phyloP scores from a whole-genome alignment of 768 basidiomycete genomes.

The Leccinum pellstonianum region DNA sequence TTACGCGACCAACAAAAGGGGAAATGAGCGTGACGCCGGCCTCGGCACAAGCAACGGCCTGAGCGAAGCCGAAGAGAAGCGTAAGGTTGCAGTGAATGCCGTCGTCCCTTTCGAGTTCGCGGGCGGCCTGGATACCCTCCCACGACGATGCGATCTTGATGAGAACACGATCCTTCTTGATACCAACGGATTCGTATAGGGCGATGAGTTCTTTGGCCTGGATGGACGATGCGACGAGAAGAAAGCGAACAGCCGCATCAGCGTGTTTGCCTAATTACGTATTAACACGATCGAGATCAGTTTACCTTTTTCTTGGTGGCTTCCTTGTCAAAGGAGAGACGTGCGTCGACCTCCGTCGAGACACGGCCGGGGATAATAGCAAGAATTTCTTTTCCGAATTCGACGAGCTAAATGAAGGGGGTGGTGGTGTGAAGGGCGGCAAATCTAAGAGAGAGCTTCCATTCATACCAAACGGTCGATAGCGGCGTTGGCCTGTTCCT shows the following conservation, averaged over 20 bases:
- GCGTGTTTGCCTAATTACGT: constrained; percentile 23
- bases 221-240: constrained; percentile 8
- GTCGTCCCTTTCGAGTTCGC: constrained; percentile 89
- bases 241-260: constrained; percentile 7
- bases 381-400: constrained; percentile 96
- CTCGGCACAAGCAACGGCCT: constrained; percentile 99
- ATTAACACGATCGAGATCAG: constrained; percentile 15
- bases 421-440: constrained; percentile 12
- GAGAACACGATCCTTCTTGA: constrained; percentile 90
- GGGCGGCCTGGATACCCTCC: constrained; percentile 99
- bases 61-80: constrained; percentile 96
- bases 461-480: constrained; percentile 81
- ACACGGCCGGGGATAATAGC: constrained; percentile 96
- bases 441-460: constrained; percentile 13
- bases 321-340: constrained; percentile 94
- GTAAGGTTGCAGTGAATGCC: constrained; percentile 99
- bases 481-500: constrained; percentile 74
- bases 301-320: constrained; percentile 83
- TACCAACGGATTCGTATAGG: constrained; percentile 91
- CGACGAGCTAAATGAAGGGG: constrained; percentile 69
- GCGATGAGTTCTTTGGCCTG: constrained; percentile 85
- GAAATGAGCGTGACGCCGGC: constrained; percentile 98
- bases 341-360: constrained; percentile 98
- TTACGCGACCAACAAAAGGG: constrained; percentile 96
- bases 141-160: constrained; percentile 99